Percentiles rank a stretch among this genome's conserved stretches.
These are phyloP conservation scores for carrot (Daucus carota) DNA, from an alignment of 129 eudicot genomes.

Conservation along the genomic window DNA sequence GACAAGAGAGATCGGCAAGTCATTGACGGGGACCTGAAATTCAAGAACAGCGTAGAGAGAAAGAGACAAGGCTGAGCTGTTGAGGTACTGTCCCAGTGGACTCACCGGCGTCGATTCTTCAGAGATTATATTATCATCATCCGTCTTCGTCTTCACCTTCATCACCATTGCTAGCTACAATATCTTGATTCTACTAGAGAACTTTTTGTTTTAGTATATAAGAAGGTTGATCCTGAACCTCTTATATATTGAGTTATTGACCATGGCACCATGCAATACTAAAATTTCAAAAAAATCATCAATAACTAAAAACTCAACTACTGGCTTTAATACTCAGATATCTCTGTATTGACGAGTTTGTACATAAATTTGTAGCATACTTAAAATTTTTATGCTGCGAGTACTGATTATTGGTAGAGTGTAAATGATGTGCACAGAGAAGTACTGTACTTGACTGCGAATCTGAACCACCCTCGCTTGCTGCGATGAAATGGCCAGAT, in stretches of 20 bases:
- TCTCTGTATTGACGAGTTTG: too few relatives aligned
- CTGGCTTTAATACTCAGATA: not conserved
- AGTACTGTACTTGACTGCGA: too few relatives aligned
- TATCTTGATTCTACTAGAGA: not conserved
- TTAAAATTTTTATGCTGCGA: too few relatives aligned
- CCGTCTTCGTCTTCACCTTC: not conserved
- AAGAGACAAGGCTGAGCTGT: slow-evolving; percentile 2
- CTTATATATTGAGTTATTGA: too few relatives aligned
- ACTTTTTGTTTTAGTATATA: not conserved
- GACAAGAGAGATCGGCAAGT: slow-evolving; percentile 3
- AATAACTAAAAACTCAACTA: not conserved
- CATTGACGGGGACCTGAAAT: slow-evolving; percentile 3
- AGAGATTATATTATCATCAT: not conserved
- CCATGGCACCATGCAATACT: too few relatives aligned
- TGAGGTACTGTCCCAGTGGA: slow-evolving; percentile 1
- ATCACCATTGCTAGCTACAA: not conserved
- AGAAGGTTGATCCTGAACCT: too few relatives aligned
- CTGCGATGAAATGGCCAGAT: too few relatives aligned
- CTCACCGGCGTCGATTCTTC: not conserved
- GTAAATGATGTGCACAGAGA: too few relatives aligned
- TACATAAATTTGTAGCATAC: too few relatives aligned
- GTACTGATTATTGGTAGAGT: too few relatives aligned
- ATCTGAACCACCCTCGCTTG: too few relatives aligned
- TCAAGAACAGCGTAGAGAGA: not conserved
- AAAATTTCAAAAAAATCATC: too few relatives aligned